Base-by-base conservation (phyloP, 371 early-diverging fungal genomes). In the Mortierella sp. region DNA sequence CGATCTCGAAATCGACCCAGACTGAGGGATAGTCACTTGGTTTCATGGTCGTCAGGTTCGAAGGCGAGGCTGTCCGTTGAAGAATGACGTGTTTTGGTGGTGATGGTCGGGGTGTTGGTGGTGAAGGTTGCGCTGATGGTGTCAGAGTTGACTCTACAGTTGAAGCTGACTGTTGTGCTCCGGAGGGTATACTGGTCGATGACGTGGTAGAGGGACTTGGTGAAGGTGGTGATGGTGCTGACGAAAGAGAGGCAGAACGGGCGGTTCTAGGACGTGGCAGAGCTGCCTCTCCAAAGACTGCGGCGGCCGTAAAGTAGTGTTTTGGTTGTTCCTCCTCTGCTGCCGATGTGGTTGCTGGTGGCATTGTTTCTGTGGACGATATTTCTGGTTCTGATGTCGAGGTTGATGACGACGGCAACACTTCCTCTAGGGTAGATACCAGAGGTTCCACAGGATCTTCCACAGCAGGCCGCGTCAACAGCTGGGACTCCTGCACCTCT, bases 1-100 rank as follows among this genome's bases (percentile, higher is more conserved):
- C 78, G 44, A 96, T 92, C 45, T 87, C 73, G 79, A 95, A 95
- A 76, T 94, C 93, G 2, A 95, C 90, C 77, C 81, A 84, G 77
- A 93, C 93, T 14, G 88, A 79, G 0, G 92, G 90, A 61, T 89
- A 89, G 48, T 89, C 85, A 8, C 76, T 74, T 48, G 85, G 88
- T 41, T 73, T 85, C 74, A 79, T 81, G 26, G 65, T 74, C 34
- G 66, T 83, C 3, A 85, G 71, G 29, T 82, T 73, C 22, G 86
- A 68, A 5, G 71, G 68, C 13, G 85, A 85, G 19, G 77, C 50
- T 66, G 76, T 71, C 29, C 72, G 78, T 40, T 55, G 47, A 3
- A 63, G 47, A 6, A 55, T 48, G 50, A 61, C 34, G 11, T 67
- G 53, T 5, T 61, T 68, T 48, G 74, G 72, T 1, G 65, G 61